phyloP scores from a whole-genome alignment of 2,329 filamentous ascomycete species.

The Escovopsis sp. region DNA sequence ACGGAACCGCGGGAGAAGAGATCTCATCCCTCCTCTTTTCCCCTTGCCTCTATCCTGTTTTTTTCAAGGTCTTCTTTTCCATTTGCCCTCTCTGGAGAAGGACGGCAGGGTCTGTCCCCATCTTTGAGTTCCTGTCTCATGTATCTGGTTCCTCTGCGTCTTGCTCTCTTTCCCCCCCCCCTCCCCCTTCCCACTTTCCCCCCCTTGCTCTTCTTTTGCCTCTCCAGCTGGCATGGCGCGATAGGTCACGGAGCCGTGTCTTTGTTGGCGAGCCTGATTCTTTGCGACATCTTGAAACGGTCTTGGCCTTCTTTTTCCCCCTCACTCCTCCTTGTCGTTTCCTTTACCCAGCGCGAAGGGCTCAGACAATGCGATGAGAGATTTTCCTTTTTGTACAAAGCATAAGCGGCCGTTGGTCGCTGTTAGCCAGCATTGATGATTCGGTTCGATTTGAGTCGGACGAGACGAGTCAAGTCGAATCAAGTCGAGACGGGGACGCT shows the following conservation, averaged over 20 bases:
- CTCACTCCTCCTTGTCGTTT: too few species aligned
- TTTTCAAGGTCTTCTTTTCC: constrained; percentile 8
- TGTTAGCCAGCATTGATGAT: constrained; percentile 11
- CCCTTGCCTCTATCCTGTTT: constrained; percentile 4
- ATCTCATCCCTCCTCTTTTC: not conserved
- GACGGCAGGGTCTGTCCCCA: too few species aligned
- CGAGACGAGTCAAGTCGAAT: not conserved
- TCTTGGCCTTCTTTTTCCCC: too few species aligned
- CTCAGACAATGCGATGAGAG: constrained; percentile 8
- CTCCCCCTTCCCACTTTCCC: constrained; percentile 8
- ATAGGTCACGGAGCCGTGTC: constrained; percentile 2
- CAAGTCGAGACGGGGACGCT: too few species aligned
- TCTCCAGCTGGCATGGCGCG: constrained; percentile 3
- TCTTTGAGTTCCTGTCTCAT: too few species aligned
- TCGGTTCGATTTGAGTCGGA: constrained; percentile 6
- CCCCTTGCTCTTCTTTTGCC: constrained; percentile 1
- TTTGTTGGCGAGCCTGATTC: constrained; percentile 1
- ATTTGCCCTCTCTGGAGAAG: not conserved
- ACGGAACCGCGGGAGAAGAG: constrained; percentile 11
- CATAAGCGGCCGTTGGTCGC: constrained; percentile 17
- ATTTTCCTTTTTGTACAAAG: constrained; percentile 19
- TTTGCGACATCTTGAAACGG: too few species aligned
- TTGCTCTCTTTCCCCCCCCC: too few species aligned
- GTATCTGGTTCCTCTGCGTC: constrained; percentile 9
- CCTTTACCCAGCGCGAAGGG: too few species aligned